phyloP scores from a whole-genome alignment of 2,329 filamentous ascomycete species.

The Hypoxylon sp. region DNA sequence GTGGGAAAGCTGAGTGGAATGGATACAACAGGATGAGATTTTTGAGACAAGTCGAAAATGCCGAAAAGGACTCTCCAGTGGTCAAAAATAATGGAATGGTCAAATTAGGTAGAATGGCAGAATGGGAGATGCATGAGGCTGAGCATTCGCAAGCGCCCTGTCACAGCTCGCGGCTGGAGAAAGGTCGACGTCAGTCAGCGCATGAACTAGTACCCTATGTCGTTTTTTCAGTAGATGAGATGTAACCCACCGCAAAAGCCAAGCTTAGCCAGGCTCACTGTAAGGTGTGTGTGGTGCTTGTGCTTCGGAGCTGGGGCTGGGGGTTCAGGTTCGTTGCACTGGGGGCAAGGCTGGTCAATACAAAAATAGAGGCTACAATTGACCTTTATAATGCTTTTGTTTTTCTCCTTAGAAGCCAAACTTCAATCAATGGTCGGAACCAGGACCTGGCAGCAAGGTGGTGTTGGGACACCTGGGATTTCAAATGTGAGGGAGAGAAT shows the following conservation, averaged over 20 bases:
- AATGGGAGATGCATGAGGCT: constrained; percentile 43
- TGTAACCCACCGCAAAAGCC: constrained; percentile 43
- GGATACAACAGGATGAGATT: constrained; percentile 45
- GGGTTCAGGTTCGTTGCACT: neutral
- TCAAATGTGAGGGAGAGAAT: constrained; percentile 37
- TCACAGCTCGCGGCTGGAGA: constrained; percentile 55
- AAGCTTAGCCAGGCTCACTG: constrained; percentile 32
- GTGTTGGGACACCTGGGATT: neutral
- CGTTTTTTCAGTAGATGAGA: constrained; percentile 32
- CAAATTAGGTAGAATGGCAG: constrained; percentile 42
- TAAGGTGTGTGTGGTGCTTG: constrained; percentile 8
- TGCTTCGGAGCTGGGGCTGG: constrained; percentile 6
- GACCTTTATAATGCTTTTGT: too few relatives aligned
- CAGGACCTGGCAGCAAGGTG: neutral
- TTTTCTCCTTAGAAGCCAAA: neutral
- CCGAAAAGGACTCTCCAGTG: constrained; percentile 9
- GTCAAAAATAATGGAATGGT: constrained; percentile 29
- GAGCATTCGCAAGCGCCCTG: constrained; percentile 54
- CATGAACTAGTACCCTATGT: constrained; percentile 52
- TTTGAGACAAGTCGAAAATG: neutral
- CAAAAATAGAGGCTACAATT: neutral
- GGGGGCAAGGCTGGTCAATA: neutral
- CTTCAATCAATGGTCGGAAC: neutral
- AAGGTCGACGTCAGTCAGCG: constrained; percentile 66
- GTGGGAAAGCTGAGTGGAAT: constrained; percentile 40